Evolutionary conservation across 2,329 filamentous ascomycete species (phyloP).

Genomic region (Ophiostoma populinum): DNA sequence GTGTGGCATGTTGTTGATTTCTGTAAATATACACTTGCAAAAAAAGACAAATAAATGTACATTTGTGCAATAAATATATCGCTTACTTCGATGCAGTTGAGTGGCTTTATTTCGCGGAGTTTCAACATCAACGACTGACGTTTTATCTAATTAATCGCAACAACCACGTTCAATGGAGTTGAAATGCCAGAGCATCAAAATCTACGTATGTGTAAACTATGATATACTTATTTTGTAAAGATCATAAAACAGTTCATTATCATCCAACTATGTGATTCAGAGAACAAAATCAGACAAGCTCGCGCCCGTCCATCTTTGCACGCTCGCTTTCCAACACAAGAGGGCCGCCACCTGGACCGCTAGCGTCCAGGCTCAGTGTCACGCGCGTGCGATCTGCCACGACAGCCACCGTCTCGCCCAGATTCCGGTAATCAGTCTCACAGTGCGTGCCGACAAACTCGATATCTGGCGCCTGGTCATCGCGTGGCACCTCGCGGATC

Average conservation of each 20-base stretch:
- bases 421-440: constrained; percentile 66
- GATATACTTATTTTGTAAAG: neutral
- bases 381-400: constrained; percentile 53
- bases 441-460: constrained; percentile 25
- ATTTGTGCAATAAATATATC: too few species aligned
- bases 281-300: constrained; percentile 17
- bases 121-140: too few species aligned
- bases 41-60: too few species aligned
- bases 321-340: constrained; percentile 47
- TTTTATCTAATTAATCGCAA: too few species aligned
- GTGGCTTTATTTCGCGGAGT: too few species aligned
- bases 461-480: constrained; percentile 6
- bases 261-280: neutral
- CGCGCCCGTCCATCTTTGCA: constrained; percentile 18
- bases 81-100: too few species aligned
- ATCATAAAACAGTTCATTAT: neutral
- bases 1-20: too few species aligned
- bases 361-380: constrained; percentile 55
- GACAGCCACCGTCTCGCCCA: constrained; percentile 61
- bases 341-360: constrained; percentile 46
- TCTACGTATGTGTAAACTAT: too few species aligned
- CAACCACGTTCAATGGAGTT: too few species aligned
- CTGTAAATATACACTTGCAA: too few species aligned
- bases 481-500: constrained; percentile 41
- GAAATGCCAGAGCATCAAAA: too few species aligned